These are phyloP conservation scores for Suhomyces kunorum DNA, from an alignment of 1,139 yeast genomes.

Conservation along the genomic window DNA sequence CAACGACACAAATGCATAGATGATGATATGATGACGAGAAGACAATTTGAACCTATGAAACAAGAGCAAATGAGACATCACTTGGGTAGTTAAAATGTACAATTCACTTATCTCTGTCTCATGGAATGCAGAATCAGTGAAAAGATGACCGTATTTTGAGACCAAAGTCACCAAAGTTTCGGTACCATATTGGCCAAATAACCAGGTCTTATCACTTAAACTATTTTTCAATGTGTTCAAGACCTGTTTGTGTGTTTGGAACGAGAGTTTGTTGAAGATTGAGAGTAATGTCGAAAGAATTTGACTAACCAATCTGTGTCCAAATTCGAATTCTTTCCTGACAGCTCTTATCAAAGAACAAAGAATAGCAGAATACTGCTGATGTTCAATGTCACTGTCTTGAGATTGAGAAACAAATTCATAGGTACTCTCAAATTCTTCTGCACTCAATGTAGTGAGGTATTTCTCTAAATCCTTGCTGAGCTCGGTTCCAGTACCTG, in stretches of 20 bases:
- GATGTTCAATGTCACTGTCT: neutral
- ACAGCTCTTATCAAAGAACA: constrained; percentile 9
- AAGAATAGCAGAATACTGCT: constrained; percentile 10
- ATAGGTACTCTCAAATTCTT: constrained; percentile 3
- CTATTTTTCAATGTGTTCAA: constrained; percentile 34
- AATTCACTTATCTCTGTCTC: constrained; percentile 19
- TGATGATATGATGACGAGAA: constrained; percentile 70
- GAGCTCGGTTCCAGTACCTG: constrained; percentile 4
- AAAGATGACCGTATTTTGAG: constrained; percentile 16
- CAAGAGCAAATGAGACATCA: constrained; percentile 57
- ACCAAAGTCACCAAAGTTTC: constrained; percentile 52
- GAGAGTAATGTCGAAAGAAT: constrained; percentile 14
- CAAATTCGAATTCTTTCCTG: constrained; percentile 6
- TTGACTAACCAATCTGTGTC: constrained; percentile 8
- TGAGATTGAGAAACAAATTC: constrained; percentile 5
- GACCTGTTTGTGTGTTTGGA: constrained; percentile 12
- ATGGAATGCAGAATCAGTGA: neutral
- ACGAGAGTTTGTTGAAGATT: constrained; percentile 8
- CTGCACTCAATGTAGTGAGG: neutral
- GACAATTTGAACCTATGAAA: constrained; percentile 70
- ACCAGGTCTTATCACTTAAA: constrained; percentile 55
- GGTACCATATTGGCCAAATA: constrained; percentile 65
- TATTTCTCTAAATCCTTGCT: constrained; percentile 4
- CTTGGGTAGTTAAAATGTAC: constrained; percentile 42
- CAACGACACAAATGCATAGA: constrained; percentile 48